Base-by-base conservation (phyloP, 805 yeast species). In the Cyberlindnera maritima region DNA sequence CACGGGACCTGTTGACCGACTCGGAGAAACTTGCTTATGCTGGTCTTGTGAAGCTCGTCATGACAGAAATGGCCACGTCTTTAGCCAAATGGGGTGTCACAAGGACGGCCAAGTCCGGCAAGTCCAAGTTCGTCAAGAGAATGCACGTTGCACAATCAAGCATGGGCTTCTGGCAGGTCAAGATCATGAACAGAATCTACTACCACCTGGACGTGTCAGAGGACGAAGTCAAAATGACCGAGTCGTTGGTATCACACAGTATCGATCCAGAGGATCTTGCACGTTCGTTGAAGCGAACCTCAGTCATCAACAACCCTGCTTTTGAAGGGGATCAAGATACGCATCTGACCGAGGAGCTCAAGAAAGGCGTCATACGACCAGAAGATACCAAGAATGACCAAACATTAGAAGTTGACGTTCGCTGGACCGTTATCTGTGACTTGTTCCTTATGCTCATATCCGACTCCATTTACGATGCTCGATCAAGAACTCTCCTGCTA, bases 391-490 rank as follows among this genome's bases (percentile, higher is more conserved):
- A 65, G 15, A 53, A 62, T n/a, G 49, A 67, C n/a, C 58, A 64
- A 13, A 64, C 57, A 2, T 53, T 84, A 8, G 79, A 83, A 23
- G 75, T 87, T 45, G 97, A 91, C 58, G 77, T 94, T 19, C 80
- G 91, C 26, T 95, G 99, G 99, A 91, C 97, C 0, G 77, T 92
- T 13, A 70, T 94, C 6, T 95, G 99, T 67, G 99, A 94, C 63
- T 68, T 94, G 39, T 92, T 92, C 60, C 70, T 94, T 36, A 74
- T 88, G 10, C 70, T 92, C 2, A 68, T 94, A 15, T 82, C 90
- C 42, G 96, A 90, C 50, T 89, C 96, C 0, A 77, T 81, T 46
- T 95, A 89, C 62, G 99, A 94, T 65, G 69, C 97, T 4, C 75
- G 99, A 32, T 90, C 98, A 8, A 74, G 97, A 48, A 75, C 94